A percentile compares a stretch with the other conserved stretches of the same genome.
phyloP scores from a whole-genome alignment of 208 protist species.

The Trichomonas tenax region DNA sequence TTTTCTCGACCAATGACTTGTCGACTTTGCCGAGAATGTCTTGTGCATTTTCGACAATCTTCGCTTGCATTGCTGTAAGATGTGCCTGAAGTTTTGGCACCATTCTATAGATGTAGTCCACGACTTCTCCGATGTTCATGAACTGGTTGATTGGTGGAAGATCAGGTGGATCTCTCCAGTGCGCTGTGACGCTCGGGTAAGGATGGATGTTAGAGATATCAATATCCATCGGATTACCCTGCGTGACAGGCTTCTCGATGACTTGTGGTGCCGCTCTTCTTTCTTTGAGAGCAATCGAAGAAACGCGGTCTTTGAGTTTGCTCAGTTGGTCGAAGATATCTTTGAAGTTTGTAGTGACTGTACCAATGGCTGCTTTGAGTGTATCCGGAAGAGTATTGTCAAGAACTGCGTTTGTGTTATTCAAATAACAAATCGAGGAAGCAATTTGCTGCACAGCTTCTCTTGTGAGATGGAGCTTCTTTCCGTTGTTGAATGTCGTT shows the following conservation, averaged over 20 bases:
- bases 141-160: background rate
- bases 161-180: background rate
- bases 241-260: background rate
- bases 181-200: background rate
- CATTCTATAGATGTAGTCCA: background rate
- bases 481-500: background rate
- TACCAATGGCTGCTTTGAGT: background rate
- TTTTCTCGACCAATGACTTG: constrained; percentile 16
- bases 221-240: background rate
- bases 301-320: background rate
- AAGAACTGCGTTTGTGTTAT: background rate
- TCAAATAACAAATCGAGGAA: background rate
- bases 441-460: background rate
- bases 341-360: background rate
- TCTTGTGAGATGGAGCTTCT: background rate
- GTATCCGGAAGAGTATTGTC: background rate
- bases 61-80: background rate
- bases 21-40: background rate
- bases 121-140: background rate
- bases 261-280: background rate
- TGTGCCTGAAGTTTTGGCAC: background rate
- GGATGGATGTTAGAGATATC: background rate
- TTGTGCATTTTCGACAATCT: background rate
- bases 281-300: background rate
- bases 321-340: background rate